phyloP scores from a whole-genome alignment of 441 rosid genomes.

The Erysimum pusillum region DNA sequence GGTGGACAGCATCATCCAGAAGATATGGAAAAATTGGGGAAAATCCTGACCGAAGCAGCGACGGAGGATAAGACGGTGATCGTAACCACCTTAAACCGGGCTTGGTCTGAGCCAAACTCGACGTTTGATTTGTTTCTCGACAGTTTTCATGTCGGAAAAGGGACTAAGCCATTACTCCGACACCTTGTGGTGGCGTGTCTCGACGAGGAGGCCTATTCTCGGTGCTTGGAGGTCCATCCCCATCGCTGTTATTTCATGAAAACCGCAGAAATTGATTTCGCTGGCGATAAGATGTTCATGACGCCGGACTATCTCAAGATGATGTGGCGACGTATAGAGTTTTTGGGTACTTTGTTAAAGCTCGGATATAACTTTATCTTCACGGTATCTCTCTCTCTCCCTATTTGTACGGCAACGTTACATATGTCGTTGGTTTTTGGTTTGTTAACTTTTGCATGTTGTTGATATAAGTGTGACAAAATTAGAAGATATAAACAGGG shows the following conservation, averaged over 20 bases:
- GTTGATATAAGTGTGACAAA: neutral
- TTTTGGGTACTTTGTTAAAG: slow-evolving; percentile 45
- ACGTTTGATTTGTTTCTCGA: slow-evolving; percentile 53
- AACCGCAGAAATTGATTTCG: slow-evolving; percentile 45
- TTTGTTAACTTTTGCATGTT: neutral
- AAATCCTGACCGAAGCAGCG: slow-evolving; percentile 32
- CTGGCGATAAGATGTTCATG: slow-evolving; percentile 50
- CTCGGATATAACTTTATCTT: slow-evolving; percentile 56
- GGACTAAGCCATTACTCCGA: slow-evolving; percentile 45
- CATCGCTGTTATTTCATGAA: slow-evolving; percentile 43
- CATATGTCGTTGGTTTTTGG: neutral
- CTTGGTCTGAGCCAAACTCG: slow-evolving; percentile 55
- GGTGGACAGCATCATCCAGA: slow-evolving; percentile 31
- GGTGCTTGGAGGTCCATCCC: slow-evolving; percentile 49
- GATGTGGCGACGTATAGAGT: slow-evolving; percentile 60
- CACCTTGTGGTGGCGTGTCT: slow-evolving; percentile 49
- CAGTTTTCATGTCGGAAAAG: slow-evolving; percentile 47
- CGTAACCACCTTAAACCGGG: slow-evolving; percentile 52
- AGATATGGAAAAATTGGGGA: slow-evolving; percentile 16
- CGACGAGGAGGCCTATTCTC: slow-evolving; percentile 49
- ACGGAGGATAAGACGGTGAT: slow-evolving; percentile 49
- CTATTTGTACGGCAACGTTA: neutral
- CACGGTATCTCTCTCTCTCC: slow-evolving; percentile 46
- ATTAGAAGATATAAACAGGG: neutral
- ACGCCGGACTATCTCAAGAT: slow-evolving; percentile 50